Evolutionary conservation across 495 filamentous ascomycete genomes (phyloP), one percentile per base, ranked within the genome.

Genomic region (Pyrenopolyporus hunteri): DNA sequence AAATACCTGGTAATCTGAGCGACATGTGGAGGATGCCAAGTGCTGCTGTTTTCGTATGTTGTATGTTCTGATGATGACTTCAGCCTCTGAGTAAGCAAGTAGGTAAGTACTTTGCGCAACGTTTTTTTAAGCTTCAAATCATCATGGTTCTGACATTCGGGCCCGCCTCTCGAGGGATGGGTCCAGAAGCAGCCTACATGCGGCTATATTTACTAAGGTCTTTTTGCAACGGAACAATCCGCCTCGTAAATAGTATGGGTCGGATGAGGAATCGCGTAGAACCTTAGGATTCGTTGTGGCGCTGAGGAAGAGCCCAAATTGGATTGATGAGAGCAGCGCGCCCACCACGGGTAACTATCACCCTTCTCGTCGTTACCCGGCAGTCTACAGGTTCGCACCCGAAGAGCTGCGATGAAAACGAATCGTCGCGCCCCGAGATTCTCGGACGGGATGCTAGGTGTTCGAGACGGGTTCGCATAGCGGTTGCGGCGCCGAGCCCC

Each of bases 21-120:
- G 49, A 55, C 36, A 36, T 35, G 56, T 56, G 37, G 55, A 42
- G 29, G 59, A 50, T 51, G 55, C 55, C 49, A 64, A 54, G 61
- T 9, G n/a, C 11, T 40, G 32, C 40, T 13, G 44, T 40, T 47
- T 51, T 19, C 33, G 37, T 16, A 57, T 49, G 17, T 10, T 23
- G 46, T 48, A 26, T 22, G 16, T 33, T n/a, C 39, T 19, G 36
- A 14, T 3, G 40, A 64, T 43, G 25, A 35, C 52, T n/a, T 29
- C 22, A 23, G 20, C 28, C 16, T 60, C 32, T 48, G 13, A 26
- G 11, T 42, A 14, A 44, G 49, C 14, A 25, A 5, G 6, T 14
- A 17, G n/a, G 37, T 19, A 3, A 9, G n/a, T n/a, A 10, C 20
- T 14, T 37, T 26, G 9, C n/a, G 17, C 40, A 17, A 32, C 13